Evolutionary conservation across 495 filamentous ascomycete genomes (phyloP), one percentile per base, ranked within the genome.

Genomic region (Annulohypoxylon moriforme): DNA sequence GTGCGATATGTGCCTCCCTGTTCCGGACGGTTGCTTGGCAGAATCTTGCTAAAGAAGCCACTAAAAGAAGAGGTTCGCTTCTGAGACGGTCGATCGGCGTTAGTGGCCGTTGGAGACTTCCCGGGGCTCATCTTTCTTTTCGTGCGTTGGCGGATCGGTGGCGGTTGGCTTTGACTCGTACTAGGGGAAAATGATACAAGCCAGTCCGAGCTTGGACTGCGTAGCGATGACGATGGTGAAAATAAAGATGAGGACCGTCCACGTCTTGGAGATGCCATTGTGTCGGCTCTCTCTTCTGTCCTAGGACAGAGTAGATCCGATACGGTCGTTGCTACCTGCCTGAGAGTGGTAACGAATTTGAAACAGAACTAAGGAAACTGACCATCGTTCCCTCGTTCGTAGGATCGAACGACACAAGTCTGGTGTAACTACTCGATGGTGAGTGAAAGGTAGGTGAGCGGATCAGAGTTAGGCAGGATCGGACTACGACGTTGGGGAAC

Each of bases 11-110:
- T 85, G 8, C 81, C 72, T 10, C 85, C 83, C 14, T 75, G 77
- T 52, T 86, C 85, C 1, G 80, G 76, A 0, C 81, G 81, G 22
- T 78, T 75, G 64, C 82, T 83, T 0, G 83, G 80, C 52, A 80
- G 49, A 60, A 85, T 76, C 71, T 78, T 69, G 53, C 62, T 64
- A 27, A 81, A 75, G 46, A 79, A 77, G 29, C 73, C 67, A 18
- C 71, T 59, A 20, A 81, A 61, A 16, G 81, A 82, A 7, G 76
- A 68, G 0, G 75, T 49, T n/a, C 75, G 75, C 47, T 66, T 72
- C 24, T 72, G 75, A 46, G 64, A 27, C 20, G 49, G 14, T n/a
- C 18, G 34, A 16, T 58, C 22, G 57, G 38, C 24, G 22, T 49
- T 31, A 18, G 38, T 40, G 22, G 40, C 44, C 33, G 63, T 44